Evolutionary conservation across 2,329 filamentous ascomycete species (phyloP).

Genomic region (Scortechinia acanthostroma): DNA sequence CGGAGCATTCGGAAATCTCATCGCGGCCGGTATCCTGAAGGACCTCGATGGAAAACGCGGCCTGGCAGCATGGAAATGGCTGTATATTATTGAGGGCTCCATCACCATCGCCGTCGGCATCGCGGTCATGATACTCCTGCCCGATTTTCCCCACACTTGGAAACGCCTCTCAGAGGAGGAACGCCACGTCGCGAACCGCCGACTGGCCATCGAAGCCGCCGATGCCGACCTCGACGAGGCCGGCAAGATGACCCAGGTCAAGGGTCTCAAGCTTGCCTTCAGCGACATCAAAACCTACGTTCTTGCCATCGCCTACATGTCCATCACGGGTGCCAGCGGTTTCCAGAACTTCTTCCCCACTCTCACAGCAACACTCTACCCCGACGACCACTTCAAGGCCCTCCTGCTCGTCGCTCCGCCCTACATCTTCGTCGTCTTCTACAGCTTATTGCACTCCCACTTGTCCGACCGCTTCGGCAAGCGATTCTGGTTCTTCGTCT

Average conservation of each 20-base stretch:
- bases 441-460: conserved; percentile 30
- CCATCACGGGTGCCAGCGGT: conserved; percentile 36
- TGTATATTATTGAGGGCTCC: conserved; percentile 5
- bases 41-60: conserved; percentile 20
- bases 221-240: conserved; percentile 37
- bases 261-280: conserved; percentile 40
- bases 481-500: conserved; percentile 42
- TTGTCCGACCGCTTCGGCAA: conserved; percentile 31
- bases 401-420: conserved; percentile 41
- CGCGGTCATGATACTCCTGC: conserved; percentile 13
- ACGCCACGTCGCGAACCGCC: conserved; percentile 33
- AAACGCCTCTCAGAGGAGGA: conserved; percentile 28
- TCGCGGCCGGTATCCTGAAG: conserved; percentile 25
- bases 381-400: conserved; percentile 30
- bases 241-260: conserved; percentile 35
- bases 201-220: conserved; percentile 38
- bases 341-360: conserved; percentile 52
- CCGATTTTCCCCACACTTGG: conserved; percentile 32
- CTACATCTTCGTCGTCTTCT: conserved; percentile 43
- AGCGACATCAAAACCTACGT: conserved; percentile 38
- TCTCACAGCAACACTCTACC: conserved; percentile 33
- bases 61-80: conserved; percentile 26
- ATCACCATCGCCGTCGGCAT: conserved; percentile 12
- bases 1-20: conserved; percentile 26
- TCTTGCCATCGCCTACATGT: conserved; percentile 35